phyloP scores from a whole-genome alignment of 495 filamentous ascomycete genomes.

The Hypoxylon trugodes region DNA sequence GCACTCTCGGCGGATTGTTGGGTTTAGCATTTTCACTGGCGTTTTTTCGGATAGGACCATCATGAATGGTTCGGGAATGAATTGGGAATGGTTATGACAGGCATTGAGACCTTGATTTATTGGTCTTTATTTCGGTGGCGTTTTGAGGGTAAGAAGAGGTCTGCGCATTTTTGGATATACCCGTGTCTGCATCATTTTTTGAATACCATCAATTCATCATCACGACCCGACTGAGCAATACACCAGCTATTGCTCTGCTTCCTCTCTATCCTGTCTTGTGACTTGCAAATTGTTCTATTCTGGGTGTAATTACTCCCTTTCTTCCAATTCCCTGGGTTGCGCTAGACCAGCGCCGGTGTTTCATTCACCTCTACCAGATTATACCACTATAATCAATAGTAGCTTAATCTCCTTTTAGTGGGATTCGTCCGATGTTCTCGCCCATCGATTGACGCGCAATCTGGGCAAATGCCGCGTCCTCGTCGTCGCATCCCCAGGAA shows the following conservation, averaged over 20 bases:
- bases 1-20: too few relatives aligned
- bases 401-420: background rate
- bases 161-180: constrained; percentile 33
- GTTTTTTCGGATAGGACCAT: constrained; percentile 23
- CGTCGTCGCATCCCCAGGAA: constrained; percentile 1
- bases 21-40: constrained; percentile 32
- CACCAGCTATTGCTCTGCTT: too few relatives aligned
- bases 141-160: constrained; percentile 13
- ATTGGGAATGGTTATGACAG: constrained; percentile 12
- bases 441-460: background rate
- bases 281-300: too few relatives aligned
- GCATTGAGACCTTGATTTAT: too few relatives aligned
- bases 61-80: constrained; percentile 2
- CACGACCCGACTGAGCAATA: background rate
- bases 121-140: too few relatives aligned
- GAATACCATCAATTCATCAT: constrained; percentile 9
- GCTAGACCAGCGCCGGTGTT: constrained; percentile 3
- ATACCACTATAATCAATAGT: background rate
- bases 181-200: constrained; percentile 25
- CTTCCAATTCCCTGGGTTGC: background rate
- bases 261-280: too few relatives aligned
- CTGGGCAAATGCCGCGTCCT: background rate
- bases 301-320: too few relatives aligned
- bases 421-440: background rate
- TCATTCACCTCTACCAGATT: background rate